phyloP scores from a whole-genome alignment of 768 basidiomycete species.

The Pisolithus marmoratus region DNA sequence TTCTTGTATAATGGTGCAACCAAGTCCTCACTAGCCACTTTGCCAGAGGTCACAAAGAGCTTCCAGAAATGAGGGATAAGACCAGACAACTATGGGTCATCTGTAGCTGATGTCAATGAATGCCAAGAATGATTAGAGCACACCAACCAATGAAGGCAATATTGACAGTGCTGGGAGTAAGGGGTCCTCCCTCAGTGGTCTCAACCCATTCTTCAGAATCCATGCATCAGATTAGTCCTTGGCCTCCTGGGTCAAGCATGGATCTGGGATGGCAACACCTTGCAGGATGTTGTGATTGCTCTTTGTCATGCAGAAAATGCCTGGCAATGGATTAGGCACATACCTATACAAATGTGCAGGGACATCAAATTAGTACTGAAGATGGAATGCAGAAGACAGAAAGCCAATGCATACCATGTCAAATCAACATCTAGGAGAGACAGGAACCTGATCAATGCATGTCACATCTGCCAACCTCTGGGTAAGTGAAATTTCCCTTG shows the following conservation, averaged over 20 bases:
- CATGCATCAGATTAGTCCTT: conserved; percentile 80
- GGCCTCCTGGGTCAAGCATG: conserved; percentile 72
- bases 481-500: too few species aligned
- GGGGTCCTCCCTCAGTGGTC: conserved; percentile 79
- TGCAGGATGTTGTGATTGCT: conserved; percentile 95
- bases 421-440: too few species aligned
- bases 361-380: conserved; percentile 3
- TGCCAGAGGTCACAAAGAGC: conserved; percentile 43
- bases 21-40: conserved; percentile 39
- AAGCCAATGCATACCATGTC: conserved; percentile 55
- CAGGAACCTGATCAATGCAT: too few species aligned
- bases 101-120: conserved; percentile 28
- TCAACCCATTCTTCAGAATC: conserved; percentile 84
- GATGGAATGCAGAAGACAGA: neutral
- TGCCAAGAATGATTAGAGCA: neutral
- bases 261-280: conserved; percentile 77
- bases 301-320: conserved; percentile 89
- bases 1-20: conserved; percentile 45
- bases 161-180: conserved; percentile 77
- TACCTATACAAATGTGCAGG: conserved; percentile 45
- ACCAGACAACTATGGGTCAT: conserved; percentile 90
- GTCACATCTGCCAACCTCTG: too few species aligned
- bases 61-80: conserved; percentile 86
- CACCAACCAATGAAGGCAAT: conserved; percentile 78
- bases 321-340: conserved; percentile 83